Conservation (phyloP, 2,329 filamentous ascomycete genomes). For the Apiospora phragmitis region DNA sequence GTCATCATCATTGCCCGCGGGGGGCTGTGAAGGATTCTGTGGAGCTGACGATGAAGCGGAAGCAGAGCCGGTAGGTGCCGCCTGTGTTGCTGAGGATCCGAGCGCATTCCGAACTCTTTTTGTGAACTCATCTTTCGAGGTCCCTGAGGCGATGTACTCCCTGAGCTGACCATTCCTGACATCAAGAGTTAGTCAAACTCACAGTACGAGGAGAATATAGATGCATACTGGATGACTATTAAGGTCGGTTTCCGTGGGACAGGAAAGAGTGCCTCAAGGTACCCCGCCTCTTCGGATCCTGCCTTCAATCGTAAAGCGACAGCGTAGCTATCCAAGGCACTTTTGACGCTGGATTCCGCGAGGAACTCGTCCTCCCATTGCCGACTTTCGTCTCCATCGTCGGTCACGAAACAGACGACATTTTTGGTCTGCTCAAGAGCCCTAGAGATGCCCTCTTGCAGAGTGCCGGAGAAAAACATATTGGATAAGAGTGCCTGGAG, state of each 20-base stretch:
- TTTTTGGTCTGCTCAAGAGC: conserved; percentile 76
- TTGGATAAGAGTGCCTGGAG: background rate
- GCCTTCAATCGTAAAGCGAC: conserved; percentile 70
- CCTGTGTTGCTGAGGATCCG: conserved; percentile 17
- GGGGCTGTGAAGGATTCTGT: background rate
- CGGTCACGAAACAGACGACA: conserved; percentile 84
- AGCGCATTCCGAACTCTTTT: conserved; percentile 50
- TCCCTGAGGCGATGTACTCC: conserved; percentile 70
- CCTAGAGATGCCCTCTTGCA: conserved; percentile 77
- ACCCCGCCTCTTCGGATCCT: conserved; percentile 78
- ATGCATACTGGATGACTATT: conserved; percentile 69
- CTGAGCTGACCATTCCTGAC: conserved; percentile 69
- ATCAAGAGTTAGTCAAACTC: conserved; percentile 13
- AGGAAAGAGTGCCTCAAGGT: conserved; percentile 79
- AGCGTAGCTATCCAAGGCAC: conserved; percentile 60
- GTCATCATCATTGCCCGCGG: background rate
- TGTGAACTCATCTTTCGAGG: conserved; percentile 66
- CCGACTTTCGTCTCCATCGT: conserved; percentile 67
- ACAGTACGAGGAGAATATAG: background rate
- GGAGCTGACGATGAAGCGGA: background rate
- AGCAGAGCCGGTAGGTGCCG: background rate
- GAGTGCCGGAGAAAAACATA: conserved; percentile 81
- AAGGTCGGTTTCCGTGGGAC: conserved; percentile 77
- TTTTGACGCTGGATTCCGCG: conserved; percentile 54
- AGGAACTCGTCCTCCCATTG: conserved; percentile 74